Evolutionary conservation across 2,329 filamentous ascomycete genomes (phyloP).

Genomic region (Ophiostoma populinum): DNA sequence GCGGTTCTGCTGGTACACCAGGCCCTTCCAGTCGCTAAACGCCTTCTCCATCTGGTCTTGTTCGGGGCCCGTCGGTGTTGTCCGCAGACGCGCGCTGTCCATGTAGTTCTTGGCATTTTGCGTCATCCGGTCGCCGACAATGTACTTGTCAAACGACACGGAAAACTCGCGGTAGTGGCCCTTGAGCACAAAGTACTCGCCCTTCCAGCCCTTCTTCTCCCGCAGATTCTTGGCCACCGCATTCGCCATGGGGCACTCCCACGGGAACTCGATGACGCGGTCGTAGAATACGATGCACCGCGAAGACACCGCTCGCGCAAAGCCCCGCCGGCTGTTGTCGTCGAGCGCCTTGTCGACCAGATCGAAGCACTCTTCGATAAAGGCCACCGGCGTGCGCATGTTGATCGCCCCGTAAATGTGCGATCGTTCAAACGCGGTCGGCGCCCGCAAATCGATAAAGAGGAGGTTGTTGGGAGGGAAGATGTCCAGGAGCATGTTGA

Average conservation of each 20-base stretch:
- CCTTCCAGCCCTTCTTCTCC: constrained; percentile 27
- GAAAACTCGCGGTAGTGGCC: constrained; percentile 39
- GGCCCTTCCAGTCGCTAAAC: constrained; percentile 28
- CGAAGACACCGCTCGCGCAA: constrained; percentile 28
- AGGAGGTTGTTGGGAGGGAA: constrained; percentile 27
- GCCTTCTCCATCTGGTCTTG: constrained; percentile 17
- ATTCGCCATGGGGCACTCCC: constrained; percentile 33
- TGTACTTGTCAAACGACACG: constrained; percentile 32
- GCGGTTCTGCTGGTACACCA: constrained; percentile 26
- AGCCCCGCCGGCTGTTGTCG: constrained; percentile 27
- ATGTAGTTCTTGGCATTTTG: constrained; percentile 23
- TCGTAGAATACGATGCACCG: constrained; percentile 37
- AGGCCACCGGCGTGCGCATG: constrained; percentile 30
- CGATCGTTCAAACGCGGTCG: constrained; percentile 28
- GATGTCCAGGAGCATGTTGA: constrained; percentile 33
- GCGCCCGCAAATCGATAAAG: constrained; percentile 32
- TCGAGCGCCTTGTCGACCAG: constrained; percentile 34
- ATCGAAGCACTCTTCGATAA: constrained; percentile 30
- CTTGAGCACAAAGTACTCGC: constrained; percentile 35
- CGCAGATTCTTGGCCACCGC: constrained; percentile 27
- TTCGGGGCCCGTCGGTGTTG: constrained; percentile 17
- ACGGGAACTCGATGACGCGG: constrained; percentile 28
- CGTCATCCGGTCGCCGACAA: constrained; percentile 26
- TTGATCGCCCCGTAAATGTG: constrained; percentile 36
- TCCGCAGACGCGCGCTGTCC: constrained; percentile 20